A percentile compares a stretch with the other conserved stretches of the same genome.
Conservation (phyloP, 495 filamentous ascomycete species). For the Neurospora pannonica region DNA sequence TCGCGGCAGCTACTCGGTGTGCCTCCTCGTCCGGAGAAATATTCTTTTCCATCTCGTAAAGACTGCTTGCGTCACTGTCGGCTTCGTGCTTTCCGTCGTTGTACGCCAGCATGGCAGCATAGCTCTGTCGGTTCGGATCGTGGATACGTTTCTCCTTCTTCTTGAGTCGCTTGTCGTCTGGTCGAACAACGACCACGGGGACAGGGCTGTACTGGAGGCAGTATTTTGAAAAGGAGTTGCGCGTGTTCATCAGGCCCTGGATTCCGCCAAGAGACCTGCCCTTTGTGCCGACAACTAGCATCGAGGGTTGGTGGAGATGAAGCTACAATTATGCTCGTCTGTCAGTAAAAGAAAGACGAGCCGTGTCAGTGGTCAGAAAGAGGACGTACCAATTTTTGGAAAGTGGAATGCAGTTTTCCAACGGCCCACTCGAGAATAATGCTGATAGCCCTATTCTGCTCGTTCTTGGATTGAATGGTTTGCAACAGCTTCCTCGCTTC, state of each 20-base stretch:
- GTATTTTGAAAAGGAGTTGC: constrained; percentile 90
- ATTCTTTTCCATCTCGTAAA: constrained; percentile 37
- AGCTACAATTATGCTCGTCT: constrained; percentile 46
- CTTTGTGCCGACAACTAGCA: constrained; percentile 90
- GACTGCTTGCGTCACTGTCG: constrained; percentile 34
- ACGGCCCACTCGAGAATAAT: constrained; percentile 83
- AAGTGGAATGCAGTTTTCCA: constrained; percentile 85
- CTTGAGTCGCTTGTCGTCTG: constrained; percentile 80
- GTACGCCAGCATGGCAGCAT: constrained; percentile 70
- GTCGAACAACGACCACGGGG: constrained; percentile 92
- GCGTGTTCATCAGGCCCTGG: constrained; percentile 71
- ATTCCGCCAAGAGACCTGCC: constrained; percentile 81
- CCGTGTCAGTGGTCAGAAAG: not conserved
- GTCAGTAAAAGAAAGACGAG: not conserved
- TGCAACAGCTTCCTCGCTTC: constrained; percentile 72
- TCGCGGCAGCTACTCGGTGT: constrained; percentile 58
- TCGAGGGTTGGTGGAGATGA: constrained; percentile 84
- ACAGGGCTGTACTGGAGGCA: constrained; percentile 93
- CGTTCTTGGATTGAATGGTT: constrained; percentile 76
- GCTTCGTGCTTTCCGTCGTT: constrained; percentile 48
- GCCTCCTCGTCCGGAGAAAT: constrained; percentile 54
- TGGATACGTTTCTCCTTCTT: constrained; percentile 81
- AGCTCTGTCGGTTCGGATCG: constrained; percentile 69
- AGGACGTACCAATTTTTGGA: constrained; percentile 75
- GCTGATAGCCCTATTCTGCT: constrained; percentile 74